Evolutionary conservation across 176 grass and related monocot genomes (phyloP), one percentile per base, ranked within the genome.

Genomic region (Eragrostis curvula): DNA sequence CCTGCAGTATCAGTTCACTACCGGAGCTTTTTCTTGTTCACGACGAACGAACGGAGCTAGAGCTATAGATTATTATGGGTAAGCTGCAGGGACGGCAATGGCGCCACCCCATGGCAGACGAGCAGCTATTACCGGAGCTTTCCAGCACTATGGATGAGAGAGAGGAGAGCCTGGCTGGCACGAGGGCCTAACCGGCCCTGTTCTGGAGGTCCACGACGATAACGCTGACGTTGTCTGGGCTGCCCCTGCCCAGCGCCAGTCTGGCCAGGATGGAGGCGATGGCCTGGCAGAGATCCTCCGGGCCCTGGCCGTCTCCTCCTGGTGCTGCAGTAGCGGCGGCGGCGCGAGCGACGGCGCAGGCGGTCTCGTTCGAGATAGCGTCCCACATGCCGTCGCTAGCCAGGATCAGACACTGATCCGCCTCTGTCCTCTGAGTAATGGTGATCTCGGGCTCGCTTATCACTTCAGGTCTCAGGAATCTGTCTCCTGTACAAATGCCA

Each of bases 311-410:
- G 12, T 18, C 70, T 20, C 78, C 74, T 5, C 50, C 48, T 48
- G 32, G 32, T 36, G 28, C 40, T 13, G 17, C 44, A 3, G 30
- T 20, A 49, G 2, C 15, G 28, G 1, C 27, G n/a, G 18, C 17
- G 52, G 87, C 90, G 15, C 90, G 76, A n/a, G 88, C 86, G 0
- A 97, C 88, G 12, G 85, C 71, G 40, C 94, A 91, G 6, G 94
- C 86, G n/a, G 84, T 52, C 67, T 90, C 78, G 9, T 97, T 97
- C 0, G 88, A 70, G 17, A 97, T 49, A 12, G 87, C 90, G n/a
- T 97, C 94, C 94, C 91, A 97, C 68, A 93, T 74, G 10, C 94
- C 94, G 7, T 97, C 91, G 75, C 91, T 97, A 0, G 91, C 91
- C 1, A 97, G 80, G 60, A 97, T 93, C 55, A 97, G 21, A 53